Evolutionary conservation across 164 flowering plant species (phyloP), one percentile per base, ranked within the genome.

Genomic region (Aristolochia contorta): DNA sequence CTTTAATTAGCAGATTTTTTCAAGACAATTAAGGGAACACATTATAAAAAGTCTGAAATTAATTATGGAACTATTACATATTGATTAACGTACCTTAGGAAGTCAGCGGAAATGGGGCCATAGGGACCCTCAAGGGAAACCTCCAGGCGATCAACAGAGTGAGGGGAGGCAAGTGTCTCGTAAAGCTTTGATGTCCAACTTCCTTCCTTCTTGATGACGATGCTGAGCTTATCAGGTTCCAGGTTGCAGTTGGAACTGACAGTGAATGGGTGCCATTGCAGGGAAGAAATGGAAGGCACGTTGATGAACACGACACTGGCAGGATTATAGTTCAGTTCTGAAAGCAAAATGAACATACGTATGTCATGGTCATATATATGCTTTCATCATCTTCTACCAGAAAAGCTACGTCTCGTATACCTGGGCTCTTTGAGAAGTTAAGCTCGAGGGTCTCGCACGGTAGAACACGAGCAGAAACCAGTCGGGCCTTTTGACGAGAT

Each of bases 221-320:
- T 64, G 47, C 89, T 91, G 6, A 88, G 72, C 57, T 41, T 79
- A 2, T 91, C 84, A 5, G 76, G 69, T 56, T 87, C 96, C 80
- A 80, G 16, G 46, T 70, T 73, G 60, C 77, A 48, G 69, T 64
- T 82, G 1, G 97, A 86, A 54, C 60, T 79, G 14, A 84, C 70
- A 0, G 95, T 86, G 64, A 83, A 87, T 13, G 93, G 95, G 57
- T 91, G 93, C 91, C 93, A 86, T 59, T 91, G 93, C 57, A 87
- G 65, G 76, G 77, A 80, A 14, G 93, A 86, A 56, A 91, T 72
- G 65, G 77, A 74, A 0, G 93, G 95, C 50, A 80, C 69, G n/a
- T 83, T 79, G 24, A 87, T 47, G 60, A 86, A 87, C 61, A 84
- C 41, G 18, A 69, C 74, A 63, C 95, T 84, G 0, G 84, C 77